Conservation (phyloP, 805 yeast species). For the Peterozyma xylosa region DNA sequence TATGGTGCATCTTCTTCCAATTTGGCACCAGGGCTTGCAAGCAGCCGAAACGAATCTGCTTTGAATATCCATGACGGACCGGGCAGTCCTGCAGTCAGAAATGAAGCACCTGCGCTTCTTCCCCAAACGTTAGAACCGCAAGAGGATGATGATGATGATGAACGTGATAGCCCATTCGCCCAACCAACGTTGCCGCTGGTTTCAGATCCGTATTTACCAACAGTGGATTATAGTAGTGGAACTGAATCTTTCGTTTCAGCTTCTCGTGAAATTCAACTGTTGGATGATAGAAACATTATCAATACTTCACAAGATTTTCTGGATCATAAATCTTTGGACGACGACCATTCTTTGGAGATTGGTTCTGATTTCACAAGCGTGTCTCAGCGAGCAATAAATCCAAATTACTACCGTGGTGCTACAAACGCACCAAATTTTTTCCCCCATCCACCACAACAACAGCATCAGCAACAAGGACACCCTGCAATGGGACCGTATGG, state of each 20-base stretch:
- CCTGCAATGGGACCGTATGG: conserved; percentile 7
- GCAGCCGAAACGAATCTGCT: background rate
- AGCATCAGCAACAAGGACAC: conserved; percentile 8
- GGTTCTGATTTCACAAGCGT: conserved; percentile 73
- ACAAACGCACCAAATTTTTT: conserved; percentile 11
- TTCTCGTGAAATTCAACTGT: conserved; percentile 1
- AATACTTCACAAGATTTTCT: conserved; percentile 5
- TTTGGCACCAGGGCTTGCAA: background rate
- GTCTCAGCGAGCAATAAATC: conserved; percentile 69
- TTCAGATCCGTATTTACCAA: conserved; percentile 7
- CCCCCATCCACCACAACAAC: conserved; percentile 14
- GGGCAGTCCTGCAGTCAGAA: conserved; percentile 3
- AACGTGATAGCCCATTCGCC: too few relatives aligned
- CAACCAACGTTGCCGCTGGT: conserved; percentile 9
- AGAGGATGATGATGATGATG: conserved; percentile 1
- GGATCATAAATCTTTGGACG: conserved; percentile 9
- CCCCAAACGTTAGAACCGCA: conserved; percentile 4
- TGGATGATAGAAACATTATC: conserved; percentile 11
- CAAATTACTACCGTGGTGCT: conserved; percentile 36
- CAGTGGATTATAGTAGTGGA: background rate
- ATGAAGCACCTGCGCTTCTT: conserved; percentile 3
- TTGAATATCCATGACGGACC: conserved; percentile 1
- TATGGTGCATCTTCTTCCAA: conserved; percentile 7
- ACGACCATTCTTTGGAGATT: conserved; percentile 20
- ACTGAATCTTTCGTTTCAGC: background rate